Evolutionary conservation across 495 filamentous ascomycete species (phyloP).

Genomic region (Recurvomyces mirabilis): DNA sequence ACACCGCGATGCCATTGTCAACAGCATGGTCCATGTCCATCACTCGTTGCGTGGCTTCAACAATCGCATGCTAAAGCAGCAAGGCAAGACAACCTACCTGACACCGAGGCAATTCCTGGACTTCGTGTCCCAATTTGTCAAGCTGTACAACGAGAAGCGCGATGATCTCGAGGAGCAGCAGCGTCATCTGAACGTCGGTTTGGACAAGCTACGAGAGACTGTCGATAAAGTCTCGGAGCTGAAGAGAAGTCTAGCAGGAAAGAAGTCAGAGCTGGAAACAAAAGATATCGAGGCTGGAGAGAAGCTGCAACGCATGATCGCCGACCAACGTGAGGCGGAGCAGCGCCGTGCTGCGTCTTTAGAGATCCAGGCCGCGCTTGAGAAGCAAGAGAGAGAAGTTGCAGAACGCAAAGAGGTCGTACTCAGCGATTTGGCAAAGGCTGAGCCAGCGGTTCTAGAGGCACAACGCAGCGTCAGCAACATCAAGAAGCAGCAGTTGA

Average conservation of each 20-base stretch:
- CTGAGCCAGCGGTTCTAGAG: constrained; percentile 86
- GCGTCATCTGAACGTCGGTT: constrained; percentile 89
- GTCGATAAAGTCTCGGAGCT: constrained; percentile 95
- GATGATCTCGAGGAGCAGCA: constrained; percentile 98
- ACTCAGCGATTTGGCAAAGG: constrained; percentile 72
- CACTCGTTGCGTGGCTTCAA: constrained; percentile 89
- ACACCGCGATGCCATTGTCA: constrained; percentile 82
- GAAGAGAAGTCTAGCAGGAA: constrained; percentile 77
- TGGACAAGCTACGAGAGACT: constrained; percentile 95
- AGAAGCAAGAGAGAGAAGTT: constrained; percentile 84
- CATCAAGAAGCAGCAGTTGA: constrained; percentile 93
- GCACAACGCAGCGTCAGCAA: constrained; percentile 92
- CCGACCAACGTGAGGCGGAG: constrained; percentile 91
- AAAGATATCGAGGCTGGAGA: constrained; percentile 95
- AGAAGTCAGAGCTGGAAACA: constrained; percentile 81
- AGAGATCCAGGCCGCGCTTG: constrained; percentile 75
- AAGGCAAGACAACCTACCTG: constrained; percentile 79
- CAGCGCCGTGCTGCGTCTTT: constrained; percentile 76
- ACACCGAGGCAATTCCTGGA: constrained; percentile 96
- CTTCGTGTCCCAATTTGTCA: constrained; percentile 96
- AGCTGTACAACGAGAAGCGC: constrained; percentile 93
- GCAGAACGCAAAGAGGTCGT: constrained; percentile 74
- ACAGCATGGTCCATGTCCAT: constrained; percentile 97
- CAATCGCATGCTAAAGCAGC: constrained; percentile 74
- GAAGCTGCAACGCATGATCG: constrained; percentile 92